Conservation (phyloP, 2,329 filamentous ascomycete species). For the Cladosporium halotolerans region DNA sequence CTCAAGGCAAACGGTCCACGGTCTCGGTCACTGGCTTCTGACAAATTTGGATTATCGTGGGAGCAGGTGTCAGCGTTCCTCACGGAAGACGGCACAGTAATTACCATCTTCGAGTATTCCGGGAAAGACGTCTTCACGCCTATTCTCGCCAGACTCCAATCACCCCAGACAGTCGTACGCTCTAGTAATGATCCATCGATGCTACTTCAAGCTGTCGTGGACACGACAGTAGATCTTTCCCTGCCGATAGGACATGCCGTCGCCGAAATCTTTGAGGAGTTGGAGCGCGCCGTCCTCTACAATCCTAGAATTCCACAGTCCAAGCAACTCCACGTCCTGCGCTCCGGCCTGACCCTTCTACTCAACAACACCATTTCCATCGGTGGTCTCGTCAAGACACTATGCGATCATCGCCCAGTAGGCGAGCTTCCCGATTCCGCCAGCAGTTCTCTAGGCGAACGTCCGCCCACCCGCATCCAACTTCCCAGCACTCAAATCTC, state of each 20-base stretch:
- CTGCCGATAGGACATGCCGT: constrained; percentile 81
- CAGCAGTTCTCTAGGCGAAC: neutral
- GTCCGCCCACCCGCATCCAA: neutral
- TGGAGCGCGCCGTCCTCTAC: constrained; percentile 81
- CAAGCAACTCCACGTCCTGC: constrained; percentile 61
- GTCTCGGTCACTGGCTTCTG: constrained; percentile 14
- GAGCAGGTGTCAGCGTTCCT: constrained; percentile 90
- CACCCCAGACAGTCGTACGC: constrained; percentile 72
- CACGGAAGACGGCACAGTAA: constrained; percentile 78
- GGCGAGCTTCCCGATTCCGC: constrained; percentile 7
- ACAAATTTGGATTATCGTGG: constrained; percentile 51
- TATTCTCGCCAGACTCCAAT: constrained; percentile 68
- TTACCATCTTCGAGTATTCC: constrained; percentile 87
- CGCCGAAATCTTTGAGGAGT: constrained; percentile 75
- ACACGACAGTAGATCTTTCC: constrained; percentile 84
- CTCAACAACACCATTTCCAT: constrained; percentile 77
- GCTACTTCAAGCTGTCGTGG: constrained; percentile 80
- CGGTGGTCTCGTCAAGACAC: constrained; percentile 69
- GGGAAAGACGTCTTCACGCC: constrained; percentile 55
- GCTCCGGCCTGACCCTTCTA: constrained; percentile 73
- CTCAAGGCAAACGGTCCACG: neutral
- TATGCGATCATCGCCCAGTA: constrained; percentile 70
- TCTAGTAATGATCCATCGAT: constrained; percentile 83
- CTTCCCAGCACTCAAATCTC: constrained; percentile 55
- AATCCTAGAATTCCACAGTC: constrained; percentile 73